Evolutionary conservation across 2,329 filamentous ascomycete species (phyloP), one percentile per base, ranked within the genome.

Genomic region (Fusarium goolgardi): DNA sequence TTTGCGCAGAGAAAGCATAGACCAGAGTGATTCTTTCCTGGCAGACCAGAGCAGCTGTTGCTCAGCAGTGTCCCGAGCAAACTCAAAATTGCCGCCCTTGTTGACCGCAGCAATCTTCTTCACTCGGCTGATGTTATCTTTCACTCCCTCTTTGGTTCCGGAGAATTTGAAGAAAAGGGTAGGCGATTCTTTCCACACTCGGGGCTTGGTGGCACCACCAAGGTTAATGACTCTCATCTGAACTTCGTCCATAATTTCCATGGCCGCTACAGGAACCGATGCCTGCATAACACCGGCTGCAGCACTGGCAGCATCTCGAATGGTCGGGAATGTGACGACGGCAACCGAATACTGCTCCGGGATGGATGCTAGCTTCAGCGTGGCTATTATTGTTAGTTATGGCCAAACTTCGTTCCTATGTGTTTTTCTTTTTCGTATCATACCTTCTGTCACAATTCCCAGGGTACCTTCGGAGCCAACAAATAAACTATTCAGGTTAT

Each of bases 221-320:
- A 89, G 83, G 78, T 96, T 96, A 75, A 96, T 89, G 1, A 95
- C 91, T 67, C 83, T 86, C 92, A 96, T 96, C 78, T 94, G 91
- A 5, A 95, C 90, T 59, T 96, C 92, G 75, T 96, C 92, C 91
- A 96, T 93, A 70, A 96, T 88, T 78, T 96, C 92, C 87, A 94
- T 90, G 5, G 90, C 90, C 1, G 90, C 91, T 9, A 94, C 85
- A 0, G 90, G 91, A 5, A 94, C 83, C 0, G 90, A 91, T 1
- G 88, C 85, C 71, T 91, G 88, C 84, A 95, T 91, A n/a, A 95
- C 87, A 50, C 86, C 87, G 3, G 90, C 90, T 0, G 92, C 92
- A 0, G 91, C 91, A 0, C 89, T 85, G 0, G 92, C 91, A 2
- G 92, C 92, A 76, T 92, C 88, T 29, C 91, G 87, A 65, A 95